Evolutionary conservation across 305 asterid species (phyloP).

Genomic region (Fraxinus albicans): DNA sequence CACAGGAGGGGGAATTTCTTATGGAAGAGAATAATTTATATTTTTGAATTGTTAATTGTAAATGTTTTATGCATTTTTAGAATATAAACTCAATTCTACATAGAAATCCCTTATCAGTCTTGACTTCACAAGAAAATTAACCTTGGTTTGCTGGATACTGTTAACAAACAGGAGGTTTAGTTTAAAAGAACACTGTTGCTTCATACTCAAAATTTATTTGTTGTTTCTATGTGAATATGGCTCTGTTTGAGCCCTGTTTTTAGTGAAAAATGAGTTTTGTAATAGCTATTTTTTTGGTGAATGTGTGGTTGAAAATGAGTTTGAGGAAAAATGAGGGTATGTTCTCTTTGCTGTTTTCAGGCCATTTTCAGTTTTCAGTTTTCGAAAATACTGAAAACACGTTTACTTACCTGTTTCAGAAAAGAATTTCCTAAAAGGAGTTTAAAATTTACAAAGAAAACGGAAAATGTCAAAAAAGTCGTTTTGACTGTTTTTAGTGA

Average conservation of each 20-base stretch:
- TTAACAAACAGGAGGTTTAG: neutral
- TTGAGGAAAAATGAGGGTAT: neutral
- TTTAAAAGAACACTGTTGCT: conserved; percentile 13
- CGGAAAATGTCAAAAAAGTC: no score
- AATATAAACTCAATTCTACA: neutral
- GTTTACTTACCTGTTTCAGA: no score
- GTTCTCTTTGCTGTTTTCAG: no score
- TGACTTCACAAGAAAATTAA: neutral
- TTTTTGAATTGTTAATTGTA: neutral
- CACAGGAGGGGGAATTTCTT: neutral
- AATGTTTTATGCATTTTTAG: neutral
- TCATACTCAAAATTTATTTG: neutral
- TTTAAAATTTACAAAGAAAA: no score
- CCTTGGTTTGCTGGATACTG: neutral
- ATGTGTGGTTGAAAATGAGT: no score
- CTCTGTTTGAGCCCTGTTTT: neutral
- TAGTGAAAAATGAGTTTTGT: neutral
- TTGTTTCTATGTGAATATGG: conserved; percentile 4
- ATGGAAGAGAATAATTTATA: neutral
- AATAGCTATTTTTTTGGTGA: no score
- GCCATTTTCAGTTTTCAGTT: no score
- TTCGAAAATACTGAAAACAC: no score
- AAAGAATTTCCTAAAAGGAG: no score
- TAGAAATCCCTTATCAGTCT: neutral
- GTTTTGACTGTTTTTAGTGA: no score